phyloP scores from a whole-genome alignment of 441 rosid species.

The Rhodomyrtus psidioides region DNA sequence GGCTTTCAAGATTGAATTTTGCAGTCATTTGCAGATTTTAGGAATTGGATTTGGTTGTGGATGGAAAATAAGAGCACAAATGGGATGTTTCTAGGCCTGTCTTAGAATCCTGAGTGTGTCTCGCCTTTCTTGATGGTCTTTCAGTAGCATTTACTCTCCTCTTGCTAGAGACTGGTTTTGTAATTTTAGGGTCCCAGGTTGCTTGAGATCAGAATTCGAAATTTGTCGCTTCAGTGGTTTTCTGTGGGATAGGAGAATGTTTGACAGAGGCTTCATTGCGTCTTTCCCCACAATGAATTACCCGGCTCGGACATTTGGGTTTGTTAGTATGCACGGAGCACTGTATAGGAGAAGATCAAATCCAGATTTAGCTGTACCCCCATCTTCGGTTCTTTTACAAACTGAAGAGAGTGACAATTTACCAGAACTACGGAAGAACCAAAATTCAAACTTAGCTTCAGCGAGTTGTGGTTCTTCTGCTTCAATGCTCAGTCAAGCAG shows the following conservation, averaged over 20 bases:
- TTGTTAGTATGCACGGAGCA: conserved; percentile 15
- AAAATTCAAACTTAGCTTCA: conserved; percentile 7
- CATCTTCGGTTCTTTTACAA: conserved; percentile 40
- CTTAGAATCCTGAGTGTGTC: not conserved
- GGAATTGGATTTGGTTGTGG: not conserved
- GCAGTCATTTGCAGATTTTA: not conserved
- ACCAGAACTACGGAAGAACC: conserved; percentile 32
- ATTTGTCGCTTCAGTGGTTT: not conserved
- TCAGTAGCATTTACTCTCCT: not conserved
- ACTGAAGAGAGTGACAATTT: conserved; percentile 43
- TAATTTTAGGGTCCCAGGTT: not conserved
- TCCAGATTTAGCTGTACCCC: conserved; percentile 35
- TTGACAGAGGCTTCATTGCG: conserved; percentile 19
- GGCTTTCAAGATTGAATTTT: not conserved
- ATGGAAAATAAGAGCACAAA: not conserved
- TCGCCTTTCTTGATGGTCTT: not conserved
- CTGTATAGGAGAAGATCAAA: conserved; percentile 25
- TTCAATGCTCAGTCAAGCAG: conserved; percentile 39
- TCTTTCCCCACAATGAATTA: conserved; percentile 9
- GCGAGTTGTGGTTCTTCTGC: conserved; percentile 7
- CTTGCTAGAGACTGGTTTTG: not conserved
- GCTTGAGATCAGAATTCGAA: not conserved
- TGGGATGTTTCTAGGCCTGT: not conserved
- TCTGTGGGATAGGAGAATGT: conserved; percentile 6
- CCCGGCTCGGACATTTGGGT: conserved; percentile 10